phyloP scores from a whole-genome alignment of 1,284 basidiomycete genomes.

The Pascua sp. region DNA sequence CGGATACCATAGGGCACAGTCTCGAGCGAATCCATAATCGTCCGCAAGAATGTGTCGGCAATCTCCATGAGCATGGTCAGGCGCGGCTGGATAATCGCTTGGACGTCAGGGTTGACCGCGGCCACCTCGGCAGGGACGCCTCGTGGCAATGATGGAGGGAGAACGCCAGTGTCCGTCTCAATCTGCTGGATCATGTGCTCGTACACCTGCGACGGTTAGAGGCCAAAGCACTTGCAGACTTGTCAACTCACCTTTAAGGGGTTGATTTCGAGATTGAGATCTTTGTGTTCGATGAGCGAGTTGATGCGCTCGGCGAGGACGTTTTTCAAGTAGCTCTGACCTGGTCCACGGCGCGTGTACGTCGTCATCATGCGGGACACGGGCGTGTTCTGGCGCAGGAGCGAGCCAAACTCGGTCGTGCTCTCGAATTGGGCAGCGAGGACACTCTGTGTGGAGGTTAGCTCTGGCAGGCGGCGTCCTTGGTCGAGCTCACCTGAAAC shows the following conservation, averaged over 20 bases:
- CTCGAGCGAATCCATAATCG: slow-evolving; percentile 98
- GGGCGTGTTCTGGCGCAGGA: slow-evolving; percentile 95
- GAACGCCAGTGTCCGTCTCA: slow-evolving; percentile 87
- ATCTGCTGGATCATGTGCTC: slow-evolving; percentile 99
- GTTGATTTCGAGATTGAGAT: slow-evolving; percentile 97
- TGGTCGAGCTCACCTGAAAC: slow-evolving; percentile 62
- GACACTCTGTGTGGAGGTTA: slow-evolving; percentile 66
- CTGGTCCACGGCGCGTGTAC: slow-evolving; percentile 94
- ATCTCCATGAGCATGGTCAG: slow-evolving; percentile 99
- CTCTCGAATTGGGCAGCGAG: slow-evolving; percentile 97
- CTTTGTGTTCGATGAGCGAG: slow-evolving; percentile 95
- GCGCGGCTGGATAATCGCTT: slow-evolving; percentile 93
- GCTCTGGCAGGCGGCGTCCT: slow-evolving; percentile 9
- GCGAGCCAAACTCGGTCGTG: slow-evolving; percentile 93
- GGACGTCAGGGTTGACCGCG: slow-evolving; percentile 86
- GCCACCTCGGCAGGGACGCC: slow-evolving; percentile 93
- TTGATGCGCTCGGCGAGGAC: slow-evolving; percentile 97
- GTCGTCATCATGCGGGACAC: slow-evolving; percentile 99
- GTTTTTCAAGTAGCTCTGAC: slow-evolving; percentile 94
- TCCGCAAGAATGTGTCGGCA: slow-evolving; percentile 91
- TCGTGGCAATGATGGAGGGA: slow-evolving; percentile 84
- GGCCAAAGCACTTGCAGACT: not conserved
- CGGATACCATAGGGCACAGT: slow-evolving; percentile 97
- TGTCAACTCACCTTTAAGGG: slow-evolving; percentile 74
- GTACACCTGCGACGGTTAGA: slow-evolving; percentile 63